Conservation (phyloP, 768 basidiomycete species). For the Mycena haematopus region DNA sequence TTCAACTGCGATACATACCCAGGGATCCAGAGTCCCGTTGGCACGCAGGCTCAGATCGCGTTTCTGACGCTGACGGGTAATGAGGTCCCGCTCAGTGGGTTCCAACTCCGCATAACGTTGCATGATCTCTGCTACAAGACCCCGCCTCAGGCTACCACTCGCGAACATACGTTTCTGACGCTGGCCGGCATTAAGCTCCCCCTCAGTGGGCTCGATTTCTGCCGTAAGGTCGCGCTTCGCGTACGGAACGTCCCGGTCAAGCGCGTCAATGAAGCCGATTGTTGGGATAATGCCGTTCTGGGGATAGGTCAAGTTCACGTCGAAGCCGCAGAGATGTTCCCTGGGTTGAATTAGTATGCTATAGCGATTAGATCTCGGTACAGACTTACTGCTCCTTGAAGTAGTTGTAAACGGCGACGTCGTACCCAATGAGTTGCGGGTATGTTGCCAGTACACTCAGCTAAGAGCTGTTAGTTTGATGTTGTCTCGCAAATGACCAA, state of each 20-base stretch:
- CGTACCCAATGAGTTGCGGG: slow-evolving; percentile 79
- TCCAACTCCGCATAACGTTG: slow-evolving; percentile 34
- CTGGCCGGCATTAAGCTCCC: too few species aligned
- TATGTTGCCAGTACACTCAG: slow-evolving; percentile 69
- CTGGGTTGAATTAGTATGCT: slow-evolving; percentile 38
- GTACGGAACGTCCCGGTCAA: slow-evolving; percentile 43
- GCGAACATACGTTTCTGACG: not conserved
- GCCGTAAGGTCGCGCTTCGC: not conserved
- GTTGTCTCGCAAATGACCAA: slow-evolving; percentile 7
- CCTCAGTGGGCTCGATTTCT: too few species aligned
- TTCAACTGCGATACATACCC: slow-evolving; percentile 41
- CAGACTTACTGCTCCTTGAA: slow-evolving; percentile 70
- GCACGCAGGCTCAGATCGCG: slow-evolving; percentile 53
- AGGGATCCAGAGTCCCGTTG: slow-evolving; percentile 63
- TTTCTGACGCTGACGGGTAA: slow-evolving; percentile 44
- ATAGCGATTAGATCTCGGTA: not conserved
- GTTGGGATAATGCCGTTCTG: slow-evolving; percentile 59
- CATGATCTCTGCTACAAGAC: slow-evolving; percentile 32
- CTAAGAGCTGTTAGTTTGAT: slow-evolving; percentile 38
- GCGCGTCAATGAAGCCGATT: slow-evolving; percentile 43
- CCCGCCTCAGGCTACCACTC: slow-evolving; percentile 16
- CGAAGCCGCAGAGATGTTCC: slow-evolving; percentile 64
- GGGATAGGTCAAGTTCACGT: slow-evolving; percentile 74
- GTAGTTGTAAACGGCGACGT: slow-evolving; percentile 67
- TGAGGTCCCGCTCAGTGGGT: slow-evolving; percentile 34